Base-by-base conservation (phyloP, 2,329 filamentous ascomycete genomes). In the Tolypocladium tundrense region DNA sequence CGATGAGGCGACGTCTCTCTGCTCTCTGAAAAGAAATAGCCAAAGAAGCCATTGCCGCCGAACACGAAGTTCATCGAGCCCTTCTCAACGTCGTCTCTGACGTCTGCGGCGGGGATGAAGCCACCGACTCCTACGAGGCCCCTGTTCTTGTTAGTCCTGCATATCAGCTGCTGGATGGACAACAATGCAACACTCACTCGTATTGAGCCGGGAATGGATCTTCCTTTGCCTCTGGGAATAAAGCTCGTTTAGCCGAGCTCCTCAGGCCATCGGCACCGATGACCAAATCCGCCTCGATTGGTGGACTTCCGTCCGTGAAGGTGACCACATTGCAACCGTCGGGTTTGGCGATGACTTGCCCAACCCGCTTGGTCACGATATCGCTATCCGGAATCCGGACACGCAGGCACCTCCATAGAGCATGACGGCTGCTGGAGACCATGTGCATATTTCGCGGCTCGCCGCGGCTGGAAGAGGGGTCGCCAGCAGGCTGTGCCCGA, bases 221-320 rank as follows among this genome's bases (percentile, higher is more conserved):
- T 10, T 65, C 57, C 13, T 60, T 33, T 0, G 56, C 57, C 19
- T 63, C 65, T 9, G 64, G 60, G 33, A 67, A 66, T 10, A 68
- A 48, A 19, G 65, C 64, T 2, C 43, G 55, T 52, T 64, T 67
- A 9, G 59, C 57, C 9, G 52, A 57, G 45, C 64, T 63, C 10
- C 59, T 60, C 5, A 68, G 53, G 3, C 66, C 66, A 40, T 68
- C 66, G 1, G 66, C 66, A 2, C 66, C 66, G 41, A 68, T 62
- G 9, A 68, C 60, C 11, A 68, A 45, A 43, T 68, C 65, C 1
- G 58, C 66, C 27, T 68, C 64, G 10, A 62, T 55, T 0, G 62
- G 24, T 6, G 63, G 54, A 27, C 62, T 60, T 2, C 59, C 65
- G 24, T 68, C 66, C 6, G 52, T 59, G 51, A 68, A 67, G 14